A percentile compares a stretch with the other conserved stretches of the same genome.
phyloP scores from a whole-genome alignment of 75 land plant genomes.

The Ceratopteris richardii region DNA sequence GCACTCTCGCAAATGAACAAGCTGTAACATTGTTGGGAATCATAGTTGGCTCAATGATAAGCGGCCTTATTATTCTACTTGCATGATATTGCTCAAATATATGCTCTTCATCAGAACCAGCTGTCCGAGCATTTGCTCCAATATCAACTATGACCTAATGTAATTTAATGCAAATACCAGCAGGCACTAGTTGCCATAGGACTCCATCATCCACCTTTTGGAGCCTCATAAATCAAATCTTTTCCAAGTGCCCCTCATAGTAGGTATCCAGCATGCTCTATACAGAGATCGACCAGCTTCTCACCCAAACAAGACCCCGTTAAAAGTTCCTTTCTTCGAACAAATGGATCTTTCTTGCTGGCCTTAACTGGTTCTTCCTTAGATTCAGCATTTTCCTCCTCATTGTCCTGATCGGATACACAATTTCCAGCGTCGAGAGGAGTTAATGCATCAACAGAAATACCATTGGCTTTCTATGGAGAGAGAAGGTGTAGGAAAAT shows the following conservation, averaged over 20 bases:
- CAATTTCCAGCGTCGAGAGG: conserved; percentile 6
- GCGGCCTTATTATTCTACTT: conserved; percentile 71
- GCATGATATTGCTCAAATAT: conserved; percentile 79
- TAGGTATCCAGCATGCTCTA: conserved; percentile 53
- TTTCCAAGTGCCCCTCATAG: conserved; percentile 68
- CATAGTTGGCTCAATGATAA: conserved; percentile 39
- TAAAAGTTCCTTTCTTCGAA: conserved; percentile 68
- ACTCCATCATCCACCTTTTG: conserved; percentile 74
- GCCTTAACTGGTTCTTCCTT: conserved; percentile 13
- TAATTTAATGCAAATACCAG: conserved; percentile 30
- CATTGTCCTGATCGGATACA: background rate
- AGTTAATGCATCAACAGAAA: conserved; percentile 59
- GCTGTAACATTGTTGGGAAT: conserved; percentile 25
- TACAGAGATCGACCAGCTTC: conserved; percentile 64
- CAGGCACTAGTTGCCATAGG: conserved; percentile 38
- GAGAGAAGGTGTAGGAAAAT: conserved; percentile 67
- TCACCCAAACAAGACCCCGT: conserved; percentile 75
- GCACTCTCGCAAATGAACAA: conserved; percentile 46
- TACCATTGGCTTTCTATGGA: conserved; percentile 61
- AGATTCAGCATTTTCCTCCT: no score
- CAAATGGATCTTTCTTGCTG: conserved; percentile 75
- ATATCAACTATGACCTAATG: conserved; percentile 65
- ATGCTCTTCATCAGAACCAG: conserved; percentile 46
- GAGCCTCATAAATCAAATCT: conserved; percentile 90
- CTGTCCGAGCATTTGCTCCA: conserved; percentile 42